A percentile compares a stretch with the other conserved stretches of the same genome.
Conservation (phyloP, 805 yeast species). For the Kuraishia cidri region DNA sequence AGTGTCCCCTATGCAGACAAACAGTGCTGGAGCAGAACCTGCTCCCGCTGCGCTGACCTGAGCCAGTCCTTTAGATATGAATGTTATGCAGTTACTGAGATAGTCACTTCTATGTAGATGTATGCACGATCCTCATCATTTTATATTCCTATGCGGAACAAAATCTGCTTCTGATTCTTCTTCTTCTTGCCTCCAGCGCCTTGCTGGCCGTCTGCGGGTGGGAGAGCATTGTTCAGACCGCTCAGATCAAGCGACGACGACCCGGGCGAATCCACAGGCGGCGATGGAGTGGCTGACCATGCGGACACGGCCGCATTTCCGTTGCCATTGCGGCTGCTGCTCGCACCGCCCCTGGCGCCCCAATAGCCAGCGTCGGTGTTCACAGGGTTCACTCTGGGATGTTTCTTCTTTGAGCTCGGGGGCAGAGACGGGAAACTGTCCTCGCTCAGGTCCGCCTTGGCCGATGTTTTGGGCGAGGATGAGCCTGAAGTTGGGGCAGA, state of each 20-base stretch:
- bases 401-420: constrained; percentile 28
- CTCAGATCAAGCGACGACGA: constrained; percentile 13
- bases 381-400: constrained; percentile 55
- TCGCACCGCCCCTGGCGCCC: constrained; percentile 11
- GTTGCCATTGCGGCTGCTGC: too few species aligned
- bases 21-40: constrained; percentile 52
- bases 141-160: constrained; percentile 41
- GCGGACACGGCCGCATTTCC: too few species aligned
- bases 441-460: background rate
- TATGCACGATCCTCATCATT: too few species aligned
- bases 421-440: constrained; percentile 23
- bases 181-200: constrained; percentile 22
- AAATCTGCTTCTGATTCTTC: constrained; percentile 42
- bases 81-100: background rate
- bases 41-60: constrained; percentile 37
- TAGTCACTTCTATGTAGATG: too few species aligned
- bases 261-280: constrained; percentile 1
- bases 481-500: too few species aligned
- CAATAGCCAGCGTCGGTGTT: constrained; percentile 18
- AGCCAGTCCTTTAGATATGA: background rate
- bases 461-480: background rate
- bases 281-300: too few species aligned
- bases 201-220: constrained; percentile 6
- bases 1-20: constrained; percentile 89
- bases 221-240: constrained; percentile 10